Evolutionary conservation across 2,329 filamentous ascomycete genomes (phyloP).

Genomic region (Pseudocercospora eumusae): DNA sequence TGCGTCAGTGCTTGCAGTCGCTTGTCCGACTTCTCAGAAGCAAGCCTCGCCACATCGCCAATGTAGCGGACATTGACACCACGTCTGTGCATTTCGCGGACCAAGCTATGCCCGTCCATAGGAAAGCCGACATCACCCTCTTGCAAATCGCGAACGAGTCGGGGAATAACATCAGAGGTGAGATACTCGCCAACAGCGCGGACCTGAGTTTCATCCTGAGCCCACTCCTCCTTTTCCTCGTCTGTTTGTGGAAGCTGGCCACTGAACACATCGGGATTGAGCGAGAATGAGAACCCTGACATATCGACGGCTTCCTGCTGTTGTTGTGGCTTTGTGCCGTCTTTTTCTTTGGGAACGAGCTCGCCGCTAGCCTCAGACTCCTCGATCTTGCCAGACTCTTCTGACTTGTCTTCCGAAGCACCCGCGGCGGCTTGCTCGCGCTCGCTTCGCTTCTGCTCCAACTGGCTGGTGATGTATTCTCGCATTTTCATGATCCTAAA

Average conservation of each 20-base stretch:
- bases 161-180: conserved; percentile 75
- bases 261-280: conserved; percentile 95
- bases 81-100: conserved; percentile 86
- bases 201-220: conserved; percentile 83
- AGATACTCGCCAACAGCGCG: conserved; percentile 80
- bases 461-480: conserved; percentile 79
- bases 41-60: conserved; percentile 75
- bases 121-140: conserved; percentile 95
- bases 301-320: conserved; percentile 75
- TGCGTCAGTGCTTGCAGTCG: conserved; percentile 75
- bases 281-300: conserved; percentile 78
- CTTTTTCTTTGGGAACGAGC: conserved; percentile 29
- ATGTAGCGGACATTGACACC: conserved; percentile 97
- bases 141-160: conserved; percentile 80
- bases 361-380: conserved; percentile 19
- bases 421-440: conserved; percentile 29
- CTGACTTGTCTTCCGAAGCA: conserved; percentile 28
- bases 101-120: conserved; percentile 94
- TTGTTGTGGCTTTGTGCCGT: conserved; percentile 35
- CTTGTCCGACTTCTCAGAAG: conserved; percentile 57
- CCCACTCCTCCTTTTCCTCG: conserved; percentile 81
- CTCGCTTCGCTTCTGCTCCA: conserved; percentile 60
- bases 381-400: conserved; percentile 37
- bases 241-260: conserved; percentile 87
- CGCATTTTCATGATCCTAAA: conserved; percentile 84